Evolutionary conservation across 371 early-diverging fungal genomes (phyloP).

Genomic region (Rhizopus sp.): DNA sequence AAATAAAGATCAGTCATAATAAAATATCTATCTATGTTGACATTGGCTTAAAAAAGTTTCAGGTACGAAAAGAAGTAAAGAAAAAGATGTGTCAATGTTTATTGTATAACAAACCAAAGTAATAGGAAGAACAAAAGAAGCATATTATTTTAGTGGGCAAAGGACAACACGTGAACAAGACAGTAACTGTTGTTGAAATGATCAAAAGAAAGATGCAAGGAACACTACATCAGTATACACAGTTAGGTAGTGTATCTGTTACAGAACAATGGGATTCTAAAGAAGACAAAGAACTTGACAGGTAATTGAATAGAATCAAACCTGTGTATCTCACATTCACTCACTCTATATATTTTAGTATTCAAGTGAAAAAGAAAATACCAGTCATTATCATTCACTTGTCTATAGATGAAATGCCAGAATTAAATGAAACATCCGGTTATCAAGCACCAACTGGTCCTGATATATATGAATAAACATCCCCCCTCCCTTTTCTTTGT

Average conservation of each 20-base stretch:
- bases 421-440: conserved; percentile 37
- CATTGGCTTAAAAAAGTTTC: conserved; percentile 31
- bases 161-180: conserved; percentile 60
- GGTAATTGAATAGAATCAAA: conserved; percentile 18
- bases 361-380: conserved; percentile 38
- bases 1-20: conserved; percentile 38
- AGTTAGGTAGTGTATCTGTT: conserved; percentile 54
- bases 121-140: conserved; percentile 21
- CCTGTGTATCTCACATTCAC: no score
- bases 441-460: conserved; percentile 44
- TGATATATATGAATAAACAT: conserved; percentile 26
- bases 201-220: conserved; percentile 63
- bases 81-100: not conserved
- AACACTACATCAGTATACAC: conserved; percentile 61
- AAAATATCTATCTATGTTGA: conserved; percentile 44
- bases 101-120: not conserved
- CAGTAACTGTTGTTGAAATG: conserved; percentile 69
- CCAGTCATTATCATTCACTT: conserved; percentile 48
- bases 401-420: conserved; percentile 34
- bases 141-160: conserved; percentile 43
- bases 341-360: conserved; percentile 14
- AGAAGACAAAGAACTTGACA: conserved; percentile 39
- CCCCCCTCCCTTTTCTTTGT: not conserved
- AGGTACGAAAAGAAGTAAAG: conserved; percentile 25
- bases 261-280: conserved; percentile 60